Evolutionary conservation across 169 alveolate genomes (phyloP), one percentile per base, ranked within the genome.

Genomic region (Cystoisospora suis): DNA sequence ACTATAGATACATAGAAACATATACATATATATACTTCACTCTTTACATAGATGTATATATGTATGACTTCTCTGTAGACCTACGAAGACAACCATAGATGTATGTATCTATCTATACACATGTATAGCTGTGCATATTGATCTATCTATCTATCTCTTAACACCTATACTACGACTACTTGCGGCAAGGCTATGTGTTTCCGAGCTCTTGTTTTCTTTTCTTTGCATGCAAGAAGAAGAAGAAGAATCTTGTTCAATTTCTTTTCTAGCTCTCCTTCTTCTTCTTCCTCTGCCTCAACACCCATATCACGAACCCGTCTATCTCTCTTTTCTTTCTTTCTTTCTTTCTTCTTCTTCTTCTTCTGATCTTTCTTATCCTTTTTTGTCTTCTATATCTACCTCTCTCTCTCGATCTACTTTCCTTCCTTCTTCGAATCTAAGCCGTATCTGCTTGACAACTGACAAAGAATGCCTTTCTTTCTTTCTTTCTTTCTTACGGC

Each of bases 401-500:
- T 15, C n/a, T 9, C 65, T 53, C 65, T 53, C 65, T 53, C 65
- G 65, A 53, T 9, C 20, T 53, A 20, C 65, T 53, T 15, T 15
- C 9, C n/a, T 20, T 9, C 9, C 9, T 53, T 53, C 65, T 15
- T 20, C 9, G 65, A 20, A 20, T 53, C 65, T 15, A 9, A 15
- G 65, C 77, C 29, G 42, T 27, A 15, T n/a, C 77, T n/a, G 77
- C 47, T 72, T 45, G 29, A 29, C 3, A 5, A 29, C 46, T 29
- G 47, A 34, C 17, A 4, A n/a, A 72, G 23, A 72, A 65, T 38
- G 32, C 77, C 29, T 7, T 12, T 7, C 9, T 65, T n/a, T 15
- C 27, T 49, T 4, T 9, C 3, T 6, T 23, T 32, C 80, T 29
- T 89, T n/a, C 98, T 98, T n/a, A 97, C 97, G n/a, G 99, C 99